Base-by-base conservation (phyloP, 2,329 filamentous ascomycete genomes). In the Curvularia sp. region DNA sequence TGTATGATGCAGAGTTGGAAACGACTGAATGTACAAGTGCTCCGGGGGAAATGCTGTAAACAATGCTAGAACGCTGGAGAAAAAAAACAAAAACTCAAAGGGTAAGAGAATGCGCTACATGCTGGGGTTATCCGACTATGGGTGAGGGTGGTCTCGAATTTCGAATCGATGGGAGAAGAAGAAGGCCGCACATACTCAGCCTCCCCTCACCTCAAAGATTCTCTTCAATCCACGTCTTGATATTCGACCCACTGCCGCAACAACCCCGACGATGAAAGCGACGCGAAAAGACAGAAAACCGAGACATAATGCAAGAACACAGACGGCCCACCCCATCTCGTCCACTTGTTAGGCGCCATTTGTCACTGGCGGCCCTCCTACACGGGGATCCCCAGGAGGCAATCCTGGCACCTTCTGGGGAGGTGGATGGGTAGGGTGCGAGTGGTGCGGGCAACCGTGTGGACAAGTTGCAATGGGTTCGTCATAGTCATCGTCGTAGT, bases 281-380 rank as follows among this genome's bases (percentile, higher is more conserved):
- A 72, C 68, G 58, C 63, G 70, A 56, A 72, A 60, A 57, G 61
- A 70, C 50, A 71, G 52, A 47, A 70, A 45, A 55, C 70, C 53
- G 66, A 75, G 38, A 69, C 49, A 73, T 51, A 71, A 71, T 42
- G 72, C 72, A 69, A 73, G 71, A 74, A 77, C 74, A 70, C 71
- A 63, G 68, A 74, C 71, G 72, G 74, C 74, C 73, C 74, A 77
- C 73, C 74, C 74, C 73, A 66, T 74, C 73, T 67, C 70, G 74
- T 76, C 71, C 70, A 60, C 27, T 66, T 71, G 72, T 59, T 75
- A 74, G 46, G 71, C 70, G 56, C 70, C 68, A 65, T 66, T 75
- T 15, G 67, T 57, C n/a, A 67, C 59, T 32, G 63, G 63, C 52
- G 60, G 64, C 38, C 58, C 57, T 36, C 66, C 64, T 46, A 59